phyloP scores from a whole-genome alignment of 371 early-diverging fungal species.

The Chytridiales sp. region DNA sequence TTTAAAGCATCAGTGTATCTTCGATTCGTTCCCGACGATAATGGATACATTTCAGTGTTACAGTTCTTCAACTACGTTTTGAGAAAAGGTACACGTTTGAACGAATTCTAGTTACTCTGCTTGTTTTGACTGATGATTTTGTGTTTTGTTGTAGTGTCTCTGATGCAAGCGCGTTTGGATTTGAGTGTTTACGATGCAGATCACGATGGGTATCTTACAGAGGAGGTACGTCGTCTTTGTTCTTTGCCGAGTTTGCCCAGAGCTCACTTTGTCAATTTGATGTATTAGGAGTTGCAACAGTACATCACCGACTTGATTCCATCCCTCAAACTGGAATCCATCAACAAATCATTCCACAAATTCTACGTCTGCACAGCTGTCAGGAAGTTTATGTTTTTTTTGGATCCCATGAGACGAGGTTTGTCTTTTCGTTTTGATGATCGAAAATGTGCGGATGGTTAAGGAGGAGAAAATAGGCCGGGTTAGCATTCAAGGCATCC shows the following conservation, averaged over 20 bases:
- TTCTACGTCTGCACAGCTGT: conserved; percentile 50
- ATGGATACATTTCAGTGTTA: conserved; percentile 33
- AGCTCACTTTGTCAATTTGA: background rate
- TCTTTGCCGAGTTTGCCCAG: background rate
- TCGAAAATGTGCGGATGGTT: background rate
- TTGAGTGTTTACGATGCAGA: conserved; percentile 45
- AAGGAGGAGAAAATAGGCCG: conserved; percentile 28
- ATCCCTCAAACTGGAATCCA: conserved; percentile 35
- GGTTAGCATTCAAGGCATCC: conserved; percentile 43
- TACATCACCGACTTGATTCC: conserved; percentile 51
- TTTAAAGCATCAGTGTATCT: conserved; percentile 42
- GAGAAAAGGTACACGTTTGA: conserved; percentile 35
- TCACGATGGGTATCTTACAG: conserved; percentile 47
- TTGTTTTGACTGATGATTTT: background rate
- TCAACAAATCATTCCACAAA: conserved; percentile 34
- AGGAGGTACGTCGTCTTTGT: conserved; percentile 26
- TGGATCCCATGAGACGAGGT: conserved; percentile 48
- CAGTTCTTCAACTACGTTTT: conserved; percentile 46
- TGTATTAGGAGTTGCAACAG: conserved; percentile 37
- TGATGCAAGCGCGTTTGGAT: conserved; percentile 47
- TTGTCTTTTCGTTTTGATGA: background rate
- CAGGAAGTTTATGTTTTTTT: conserved; percentile 51
- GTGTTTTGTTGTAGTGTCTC: conserved; percentile 34
- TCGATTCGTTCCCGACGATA: conserved; percentile 33
- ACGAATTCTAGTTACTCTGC: too few relatives aligned